phyloP scores from a whole-genome alignment of 78 protist species.

The Dictyostelium brefeldianum region DNA sequence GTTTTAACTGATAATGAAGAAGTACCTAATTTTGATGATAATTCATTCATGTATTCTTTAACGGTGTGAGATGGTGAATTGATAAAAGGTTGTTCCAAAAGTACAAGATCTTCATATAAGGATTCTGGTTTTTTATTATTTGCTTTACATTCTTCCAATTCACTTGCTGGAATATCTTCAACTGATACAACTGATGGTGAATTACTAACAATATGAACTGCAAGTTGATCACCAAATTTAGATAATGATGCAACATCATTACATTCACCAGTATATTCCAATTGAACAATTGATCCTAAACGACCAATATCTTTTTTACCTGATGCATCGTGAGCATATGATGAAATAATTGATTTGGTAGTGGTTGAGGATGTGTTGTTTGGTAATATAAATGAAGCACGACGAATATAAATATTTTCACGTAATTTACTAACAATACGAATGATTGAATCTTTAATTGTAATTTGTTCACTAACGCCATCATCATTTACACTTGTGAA shows the following conservation, averaged over 20 bases:
- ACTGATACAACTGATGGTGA: slow-evolving; percentile 18
- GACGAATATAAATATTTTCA: slow-evolving; percentile 38
- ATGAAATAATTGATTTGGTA: not conserved
- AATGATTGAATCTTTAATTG: slow-evolving; percentile 12
- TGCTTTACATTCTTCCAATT: slow-evolving; percentile 25
- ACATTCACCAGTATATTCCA: slow-evolving; percentile 28
- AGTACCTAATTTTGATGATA: slow-evolving; percentile 20
- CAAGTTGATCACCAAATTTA: slow-evolving; percentile 25
- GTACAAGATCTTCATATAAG: slow-evolving; percentile 50
- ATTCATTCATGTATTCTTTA: not conserved
- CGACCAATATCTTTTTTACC: slow-evolving; percentile 25
- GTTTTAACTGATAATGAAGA: slow-evolving; percentile 18
- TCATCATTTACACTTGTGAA: not conserved
- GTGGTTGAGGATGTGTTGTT: not conserved
- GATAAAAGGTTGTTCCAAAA: slow-evolving; percentile 36
- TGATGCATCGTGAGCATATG: slow-evolving; percentile 65
- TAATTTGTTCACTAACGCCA: not conserved
- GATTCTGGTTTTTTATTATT: slow-evolving; percentile 30
- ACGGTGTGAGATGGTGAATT: slow-evolving; percentile 21
- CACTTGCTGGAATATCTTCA: slow-evolving; percentile 8
- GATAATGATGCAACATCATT: slow-evolving; percentile 12
- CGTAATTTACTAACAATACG: slow-evolving; percentile 46
- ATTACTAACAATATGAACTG: slow-evolving; percentile 58
- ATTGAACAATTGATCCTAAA: slow-evolving; percentile 40
- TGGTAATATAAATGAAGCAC: slow-evolving; percentile 14